Base-by-base conservation (phyloP, 1,139 yeast species). In the Kodamaea alishanica region DNA sequence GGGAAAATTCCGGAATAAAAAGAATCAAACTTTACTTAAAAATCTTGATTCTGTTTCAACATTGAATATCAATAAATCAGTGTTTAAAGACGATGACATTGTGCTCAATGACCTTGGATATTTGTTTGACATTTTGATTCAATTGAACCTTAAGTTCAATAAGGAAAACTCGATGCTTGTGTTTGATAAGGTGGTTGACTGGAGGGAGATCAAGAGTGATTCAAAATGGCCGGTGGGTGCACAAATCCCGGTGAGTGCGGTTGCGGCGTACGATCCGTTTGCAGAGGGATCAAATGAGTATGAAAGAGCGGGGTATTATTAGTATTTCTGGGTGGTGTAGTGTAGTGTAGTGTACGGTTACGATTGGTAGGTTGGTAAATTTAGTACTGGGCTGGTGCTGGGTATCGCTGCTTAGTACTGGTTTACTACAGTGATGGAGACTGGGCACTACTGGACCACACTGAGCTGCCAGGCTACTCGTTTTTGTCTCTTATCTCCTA, bases 191-290 rank as follows among this genome's bases (percentile, higher is more conserved):
- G 63, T 71, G 6, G 57, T 60, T 1, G 59, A 60, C 38, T 70
- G 72, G 67, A 59, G 56, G 34, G 73, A 65, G 33, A 59, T 67
- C 2, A 55, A 56, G 24, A 54, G 56, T 27, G 76, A 70, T 42
- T 58, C 69, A 6, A 69, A 67, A 46, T 72, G 77, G 77, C 77
- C 77, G 0, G 46, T 67, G 34, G 76, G 76, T 0, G 54, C 61
- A 6, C 58, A 59, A 35, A 65, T 71, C 6, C 77, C 77, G 1
- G 55, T 62, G 23, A 38, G 43, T 15, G 37, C 33, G 4, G 39
- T 48, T 2, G 34, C 25, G 2, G 34, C 46, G 2, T 48, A 47
- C 24, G 34, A 37, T 22, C 50, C 48, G 24, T 28, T 38, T 10
- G 35, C 23, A 15, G 20, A 15, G 6, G 20, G 8, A n/a, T 11